Conservation (phyloP, 2,329 filamentous ascomycete genomes). For the Ophiostoma quercus region DNA sequence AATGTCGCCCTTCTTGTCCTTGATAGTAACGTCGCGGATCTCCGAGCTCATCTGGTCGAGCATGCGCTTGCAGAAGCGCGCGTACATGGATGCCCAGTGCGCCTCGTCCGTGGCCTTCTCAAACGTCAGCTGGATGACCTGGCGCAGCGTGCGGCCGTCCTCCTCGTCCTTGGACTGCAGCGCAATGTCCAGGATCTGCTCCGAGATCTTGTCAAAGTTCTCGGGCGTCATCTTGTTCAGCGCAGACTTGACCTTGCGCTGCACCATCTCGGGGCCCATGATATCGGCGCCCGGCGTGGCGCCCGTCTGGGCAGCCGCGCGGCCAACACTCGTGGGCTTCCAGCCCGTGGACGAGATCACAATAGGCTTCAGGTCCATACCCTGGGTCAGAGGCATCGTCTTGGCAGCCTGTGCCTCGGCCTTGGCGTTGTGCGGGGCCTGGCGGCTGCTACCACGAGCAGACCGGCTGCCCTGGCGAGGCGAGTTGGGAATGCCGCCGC, state of each 20-base stretch:
- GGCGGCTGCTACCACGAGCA: conserved; percentile 60
- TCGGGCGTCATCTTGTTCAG: conserved; percentile 99
- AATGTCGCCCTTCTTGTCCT: conserved; percentile 80
- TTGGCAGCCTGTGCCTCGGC: conserved; percentile 67
- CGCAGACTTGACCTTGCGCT: conserved; percentile 96
- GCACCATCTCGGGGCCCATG: conserved; percentile 86
- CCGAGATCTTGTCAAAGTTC: conserved; percentile 93
- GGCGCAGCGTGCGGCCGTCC: conserved; percentile 88
- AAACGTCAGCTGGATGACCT: conserved; percentile 98
- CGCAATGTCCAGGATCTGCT: conserved; percentile 87
- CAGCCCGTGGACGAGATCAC: conserved; percentile 69
- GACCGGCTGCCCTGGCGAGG: conserved; percentile 62
- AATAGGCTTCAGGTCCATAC: conserved; percentile 76
- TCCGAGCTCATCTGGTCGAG: conserved; percentile 90
- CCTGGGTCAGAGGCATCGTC: conserved; percentile 85
- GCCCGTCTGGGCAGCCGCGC: conserved; percentile 35
- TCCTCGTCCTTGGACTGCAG: conserved; percentile 90
- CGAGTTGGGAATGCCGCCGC: conserved; percentile 59
- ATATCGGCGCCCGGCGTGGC: conserved; percentile 43
- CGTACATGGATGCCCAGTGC: conserved; percentile 98
- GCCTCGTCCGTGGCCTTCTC: conserved; percentile 98
- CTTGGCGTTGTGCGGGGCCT: conserved; percentile 47
- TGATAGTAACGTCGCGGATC: conserved; percentile 91
- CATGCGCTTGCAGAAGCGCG: conserved; percentile 97
- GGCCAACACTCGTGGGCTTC: conserved; percentile 73